These are phyloP conservation scores for Neospora caninum DNA, from an alignment of 169 alveolate genomes.

Conservation along the genomic window DNA sequence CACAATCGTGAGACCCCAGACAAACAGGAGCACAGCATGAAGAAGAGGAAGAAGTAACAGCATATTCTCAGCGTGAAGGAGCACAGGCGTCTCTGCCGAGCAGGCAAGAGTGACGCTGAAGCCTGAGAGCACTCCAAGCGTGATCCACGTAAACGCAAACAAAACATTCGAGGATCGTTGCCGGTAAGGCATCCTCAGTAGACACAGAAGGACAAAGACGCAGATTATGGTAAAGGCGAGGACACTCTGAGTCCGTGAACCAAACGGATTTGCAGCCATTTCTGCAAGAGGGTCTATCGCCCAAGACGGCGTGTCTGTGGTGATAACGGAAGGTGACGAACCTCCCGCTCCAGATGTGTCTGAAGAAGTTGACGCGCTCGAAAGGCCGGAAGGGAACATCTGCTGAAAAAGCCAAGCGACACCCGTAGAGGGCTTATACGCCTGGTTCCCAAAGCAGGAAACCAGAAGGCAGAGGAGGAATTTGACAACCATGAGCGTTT, in stretches of 20 bases:
- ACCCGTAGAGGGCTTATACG: neutral
- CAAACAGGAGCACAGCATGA: neutral
- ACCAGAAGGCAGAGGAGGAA: neutral
- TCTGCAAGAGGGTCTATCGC: neutral
- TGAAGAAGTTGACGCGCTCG: neutral
- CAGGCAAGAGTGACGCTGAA: conserved; percentile 15
- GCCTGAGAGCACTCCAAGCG: neutral
- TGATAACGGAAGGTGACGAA: neutral
- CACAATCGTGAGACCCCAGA: neutral
- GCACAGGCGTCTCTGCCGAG: neutral
- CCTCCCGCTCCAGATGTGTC: neutral
- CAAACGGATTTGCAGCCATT: neutral
- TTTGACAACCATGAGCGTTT: conserved; percentile 20
- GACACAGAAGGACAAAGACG: neutral
- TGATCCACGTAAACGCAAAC: neutral
- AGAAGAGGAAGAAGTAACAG: neutral
- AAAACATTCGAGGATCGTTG: conserved; percentile 20
- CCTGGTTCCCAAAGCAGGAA: conserved; percentile 6
- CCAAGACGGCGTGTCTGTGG: neutral
- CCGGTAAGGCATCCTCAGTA: neutral
- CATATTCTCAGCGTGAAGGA: neutral
- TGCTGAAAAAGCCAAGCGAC: neutral
- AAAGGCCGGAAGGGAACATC: neutral
- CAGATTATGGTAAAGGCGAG: neutral
- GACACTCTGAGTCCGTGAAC: neutral